phyloP scores from a whole-genome alignment of 192 early-diverging fungal genomes.

The Backusella australiensis region DNA sequence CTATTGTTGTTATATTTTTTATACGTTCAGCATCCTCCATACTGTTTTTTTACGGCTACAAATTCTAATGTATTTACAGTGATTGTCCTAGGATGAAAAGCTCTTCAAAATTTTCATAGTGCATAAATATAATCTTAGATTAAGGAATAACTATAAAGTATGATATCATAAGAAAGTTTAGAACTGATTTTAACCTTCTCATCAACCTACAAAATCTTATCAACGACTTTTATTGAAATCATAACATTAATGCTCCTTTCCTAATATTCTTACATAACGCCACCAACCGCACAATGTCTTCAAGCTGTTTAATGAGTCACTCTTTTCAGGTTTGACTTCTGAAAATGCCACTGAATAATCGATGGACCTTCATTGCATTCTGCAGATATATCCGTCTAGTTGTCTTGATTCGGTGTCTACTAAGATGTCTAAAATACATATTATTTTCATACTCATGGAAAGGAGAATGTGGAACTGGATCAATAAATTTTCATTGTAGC shows the following conservation, averaged over 20 bases:
- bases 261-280: neutral
- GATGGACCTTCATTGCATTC: neutral
- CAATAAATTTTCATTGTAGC: no score
- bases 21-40: no score
- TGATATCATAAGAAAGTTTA: neutral
- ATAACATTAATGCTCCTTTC: slow-evolving; percentile 1
- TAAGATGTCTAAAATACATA: no score
- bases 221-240: neutral
- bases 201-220: neutral
- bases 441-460: no score
- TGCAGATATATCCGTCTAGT: neutral
- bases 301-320: neutral
- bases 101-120: no score
- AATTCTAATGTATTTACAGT: no score
- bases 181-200: neutral
- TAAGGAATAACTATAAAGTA: no score
- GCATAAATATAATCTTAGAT: no score
- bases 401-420: neutral
- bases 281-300: slow-evolving; percentile 7
- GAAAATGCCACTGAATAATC: neutral
- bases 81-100: no score
- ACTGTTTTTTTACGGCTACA: no score
- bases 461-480: no score
- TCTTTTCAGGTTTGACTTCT: slow-evolving; percentile 9
- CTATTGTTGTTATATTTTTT: no score